These are phyloP conservation scores for Fusarium subglutinans DNA, from an alignment of 2,329 filamentous ascomycete species.

Conservation along the genomic window DNA sequence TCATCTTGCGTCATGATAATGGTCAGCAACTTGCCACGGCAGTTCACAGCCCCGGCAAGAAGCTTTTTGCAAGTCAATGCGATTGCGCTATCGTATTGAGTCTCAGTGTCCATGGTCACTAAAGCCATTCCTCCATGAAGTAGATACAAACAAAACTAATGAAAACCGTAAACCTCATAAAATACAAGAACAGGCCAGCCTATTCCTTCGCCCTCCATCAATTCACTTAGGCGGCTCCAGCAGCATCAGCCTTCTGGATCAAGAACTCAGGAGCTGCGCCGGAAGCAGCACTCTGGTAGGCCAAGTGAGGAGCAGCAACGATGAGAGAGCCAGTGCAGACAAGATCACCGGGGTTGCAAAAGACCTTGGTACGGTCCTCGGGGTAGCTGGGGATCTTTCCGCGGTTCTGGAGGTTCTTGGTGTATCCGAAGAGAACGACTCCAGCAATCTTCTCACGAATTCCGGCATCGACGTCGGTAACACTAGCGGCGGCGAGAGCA, in stretches of 20 bases:
- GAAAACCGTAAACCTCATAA: background rate
- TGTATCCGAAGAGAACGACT: slow-evolving; percentile 53
- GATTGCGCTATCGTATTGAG: background rate
- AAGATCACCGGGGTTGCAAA: slow-evolving; percentile 49
- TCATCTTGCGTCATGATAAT: background rate
- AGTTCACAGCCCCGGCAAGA: background rate
- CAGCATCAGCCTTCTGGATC: slow-evolving; percentile 27
- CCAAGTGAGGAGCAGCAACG: slow-evolving; percentile 19
- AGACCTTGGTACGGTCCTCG: slow-evolving; percentile 47
- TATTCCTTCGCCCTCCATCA: background rate
- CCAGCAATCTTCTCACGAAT: slow-evolving; percentile 50
- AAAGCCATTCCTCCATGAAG: background rate
- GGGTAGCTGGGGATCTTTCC: slow-evolving; percentile 53
- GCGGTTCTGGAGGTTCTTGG: slow-evolving; percentile 54
- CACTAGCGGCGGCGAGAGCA: slow-evolving; percentile 53
- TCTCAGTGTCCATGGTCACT: background rate
- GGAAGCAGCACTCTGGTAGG: slow-evolving; percentile 15
- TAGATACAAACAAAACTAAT: background rate
- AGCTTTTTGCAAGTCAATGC: background rate
- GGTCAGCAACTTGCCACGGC: background rate
- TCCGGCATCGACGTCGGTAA: slow-evolving; percentile 46
- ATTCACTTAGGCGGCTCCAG: background rate
- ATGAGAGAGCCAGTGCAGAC: slow-evolving; percentile 51
- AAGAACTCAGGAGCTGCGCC: slow-evolving; percentile 20
- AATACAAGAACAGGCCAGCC: slow-evolving; percentile 14